These are phyloP conservation scores for Scedosporium aurantiacum DNA, from an alignment of 2,329 filamentous ascomycete species.

Conservation along the genomic window DNA sequence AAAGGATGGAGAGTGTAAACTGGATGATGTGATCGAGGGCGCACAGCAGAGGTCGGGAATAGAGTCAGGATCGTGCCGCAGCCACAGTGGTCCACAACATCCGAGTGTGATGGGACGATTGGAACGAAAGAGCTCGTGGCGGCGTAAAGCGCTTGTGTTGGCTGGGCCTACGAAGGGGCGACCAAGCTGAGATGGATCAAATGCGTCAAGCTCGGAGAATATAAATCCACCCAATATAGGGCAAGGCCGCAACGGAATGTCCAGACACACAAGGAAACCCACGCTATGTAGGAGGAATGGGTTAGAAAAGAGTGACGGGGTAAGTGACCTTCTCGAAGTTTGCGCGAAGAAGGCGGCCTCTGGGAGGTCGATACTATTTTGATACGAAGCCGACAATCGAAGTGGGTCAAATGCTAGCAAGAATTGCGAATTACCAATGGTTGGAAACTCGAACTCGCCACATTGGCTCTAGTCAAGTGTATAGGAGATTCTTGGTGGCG, in stretches of 20 bases:
- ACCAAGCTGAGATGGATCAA: no score
- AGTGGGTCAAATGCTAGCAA: neutral
- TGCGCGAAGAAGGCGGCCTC: no score
- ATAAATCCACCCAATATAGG: no score
- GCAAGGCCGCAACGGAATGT: no score
- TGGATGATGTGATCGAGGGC: neutral
- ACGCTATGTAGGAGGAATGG: no score
- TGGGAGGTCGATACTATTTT: neutral
- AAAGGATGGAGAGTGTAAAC: neutral
- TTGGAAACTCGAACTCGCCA: neutral
- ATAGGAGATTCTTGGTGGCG: neutral
- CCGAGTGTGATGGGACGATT: neutral
- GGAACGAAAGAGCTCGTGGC: neutral
- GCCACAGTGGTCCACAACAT: neutral
- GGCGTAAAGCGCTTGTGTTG: neutral
- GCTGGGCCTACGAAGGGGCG: neutral
- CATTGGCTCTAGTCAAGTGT: neutral
- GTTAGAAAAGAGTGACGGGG: no score
- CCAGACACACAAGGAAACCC: no score
- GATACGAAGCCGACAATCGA: neutral
- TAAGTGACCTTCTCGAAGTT: no score
- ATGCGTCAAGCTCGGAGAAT: no score
- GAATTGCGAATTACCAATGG: neutral
- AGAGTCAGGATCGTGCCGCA: neutral
- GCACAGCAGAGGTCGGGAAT: neutral